Conservation (phyloP, 1,284 basidiomycete genomes). For the Fomitopsis schrenkii region DNA sequence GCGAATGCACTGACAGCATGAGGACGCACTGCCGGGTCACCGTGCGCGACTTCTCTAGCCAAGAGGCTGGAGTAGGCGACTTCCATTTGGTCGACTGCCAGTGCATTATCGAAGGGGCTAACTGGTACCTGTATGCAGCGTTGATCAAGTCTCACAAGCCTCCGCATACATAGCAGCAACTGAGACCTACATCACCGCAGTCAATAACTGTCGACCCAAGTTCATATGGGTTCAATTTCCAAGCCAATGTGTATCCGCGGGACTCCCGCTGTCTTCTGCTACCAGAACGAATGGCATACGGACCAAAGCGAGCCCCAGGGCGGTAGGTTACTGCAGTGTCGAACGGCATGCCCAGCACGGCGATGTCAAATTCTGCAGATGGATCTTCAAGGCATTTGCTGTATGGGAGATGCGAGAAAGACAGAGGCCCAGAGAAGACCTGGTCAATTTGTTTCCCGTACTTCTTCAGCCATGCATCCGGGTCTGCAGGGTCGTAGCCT, state of each 20-base stretch:
- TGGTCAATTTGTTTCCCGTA: constrained; percentile 71
- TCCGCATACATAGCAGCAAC: not conserved
- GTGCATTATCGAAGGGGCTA: constrained; percentile 67
- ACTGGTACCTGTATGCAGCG: constrained; percentile 54
- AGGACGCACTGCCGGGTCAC: constrained; percentile 8
- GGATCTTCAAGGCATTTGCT: constrained; percentile 65
- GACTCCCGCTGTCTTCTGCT: constrained; percentile 58
- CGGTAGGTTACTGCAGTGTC: constrained; percentile 72
- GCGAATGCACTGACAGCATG: constrained; percentile 31
- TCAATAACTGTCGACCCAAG: constrained; percentile 62
- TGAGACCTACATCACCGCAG: constrained; percentile 65
- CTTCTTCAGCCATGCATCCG: constrained; percentile 55
- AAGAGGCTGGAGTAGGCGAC: constrained; percentile 72
- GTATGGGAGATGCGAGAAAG: constrained; percentile 73
- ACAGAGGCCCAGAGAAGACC: constrained; percentile 65
- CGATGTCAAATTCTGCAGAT: constrained; percentile 58
- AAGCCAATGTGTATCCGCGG: constrained; percentile 60
- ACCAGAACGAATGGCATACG: constrained; percentile 75
- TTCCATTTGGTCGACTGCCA: constrained; percentile 78
- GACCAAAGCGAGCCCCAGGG: constrained; percentile 79
- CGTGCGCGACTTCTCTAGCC: constrained; percentile 41
- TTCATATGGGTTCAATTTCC: constrained; percentile 66
- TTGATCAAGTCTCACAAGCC: not conserved
- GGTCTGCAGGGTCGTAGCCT: not conserved
- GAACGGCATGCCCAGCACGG: constrained; percentile 78